Conservation (phyloP, 345 rosid genomes). For the Brassica carinata region DNA sequence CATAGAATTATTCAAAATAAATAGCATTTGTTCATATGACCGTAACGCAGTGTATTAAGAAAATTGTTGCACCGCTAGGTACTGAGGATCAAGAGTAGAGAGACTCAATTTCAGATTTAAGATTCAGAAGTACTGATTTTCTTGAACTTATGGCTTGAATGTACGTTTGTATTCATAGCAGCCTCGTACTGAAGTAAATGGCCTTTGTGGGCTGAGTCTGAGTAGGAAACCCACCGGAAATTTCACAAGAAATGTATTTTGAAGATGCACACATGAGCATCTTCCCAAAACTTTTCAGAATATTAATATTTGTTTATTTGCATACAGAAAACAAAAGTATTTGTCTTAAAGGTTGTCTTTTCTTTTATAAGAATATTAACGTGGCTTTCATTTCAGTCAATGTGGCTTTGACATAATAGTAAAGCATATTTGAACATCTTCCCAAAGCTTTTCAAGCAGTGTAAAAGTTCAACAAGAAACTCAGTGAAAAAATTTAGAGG, state of each 20-base stretch:
- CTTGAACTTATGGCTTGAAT: background rate
- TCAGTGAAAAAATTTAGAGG: slow-evolving; percentile 21
- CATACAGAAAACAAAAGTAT: background rate
- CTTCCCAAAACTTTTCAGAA: too few relatives aligned
- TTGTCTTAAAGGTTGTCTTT: background rate
- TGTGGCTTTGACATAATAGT: background rate
- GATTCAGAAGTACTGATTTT: background rate
- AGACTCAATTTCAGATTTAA: background rate
- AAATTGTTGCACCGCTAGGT: background rate
- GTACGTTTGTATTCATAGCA: background rate
- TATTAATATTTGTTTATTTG: background rate
- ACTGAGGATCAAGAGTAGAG: background rate
- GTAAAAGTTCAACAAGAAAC: slow-evolving; percentile 15
- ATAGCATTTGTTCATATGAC: background rate
- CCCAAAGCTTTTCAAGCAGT: slow-evolving; percentile 18
- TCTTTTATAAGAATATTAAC: too few relatives aligned
- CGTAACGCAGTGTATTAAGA: background rate
- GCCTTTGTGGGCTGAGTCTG: background rate
- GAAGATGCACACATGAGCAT: background rate
- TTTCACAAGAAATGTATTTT: background rate
- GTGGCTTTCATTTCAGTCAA: background rate
- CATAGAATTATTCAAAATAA: background rate
- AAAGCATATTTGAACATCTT: slow-evolving; percentile 5
- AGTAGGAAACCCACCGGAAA: background rate
- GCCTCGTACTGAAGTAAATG: background rate